Evolutionary conservation across 257 asterid species (phyloP).

Genomic region (Petrea volubilis): DNA sequence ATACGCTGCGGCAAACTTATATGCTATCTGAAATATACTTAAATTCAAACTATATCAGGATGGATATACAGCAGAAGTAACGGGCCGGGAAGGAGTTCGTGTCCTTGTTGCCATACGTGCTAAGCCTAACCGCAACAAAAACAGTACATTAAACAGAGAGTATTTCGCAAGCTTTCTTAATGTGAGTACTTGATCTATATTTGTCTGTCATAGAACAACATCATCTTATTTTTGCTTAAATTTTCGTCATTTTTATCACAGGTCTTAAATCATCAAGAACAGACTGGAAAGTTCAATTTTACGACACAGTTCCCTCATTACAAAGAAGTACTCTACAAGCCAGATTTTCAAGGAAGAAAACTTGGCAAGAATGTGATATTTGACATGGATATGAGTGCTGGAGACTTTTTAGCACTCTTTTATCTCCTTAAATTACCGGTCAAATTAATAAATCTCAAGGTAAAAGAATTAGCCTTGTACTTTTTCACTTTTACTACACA

Average conservation of each 20-base stretch:
- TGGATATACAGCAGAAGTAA: slow-evolving; percentile 62
- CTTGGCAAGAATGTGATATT: slow-evolving; percentile 71
- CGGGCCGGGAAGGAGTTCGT: slow-evolving; percentile 49
- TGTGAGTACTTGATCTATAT: slow-evolving; percentile 38
- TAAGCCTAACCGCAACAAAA: slow-evolving; percentile 52
- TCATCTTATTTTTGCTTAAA: background rate
- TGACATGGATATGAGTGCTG: slow-evolving; percentile 97
- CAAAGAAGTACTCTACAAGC: slow-evolving; percentile 52
- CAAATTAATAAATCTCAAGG: slow-evolving; percentile 76
- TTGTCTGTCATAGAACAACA: too few relatives aligned
- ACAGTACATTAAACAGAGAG: slow-evolving; percentile 50
- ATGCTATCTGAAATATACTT: too few relatives aligned
- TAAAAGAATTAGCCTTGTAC: slow-evolving; percentile 1
- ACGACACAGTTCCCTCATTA: slow-evolving; percentile 58
- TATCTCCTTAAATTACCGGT: slow-evolving; percentile 78
- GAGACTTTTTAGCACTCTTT: slow-evolving; percentile 84
- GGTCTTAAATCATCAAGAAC: slow-evolving; percentile 61
- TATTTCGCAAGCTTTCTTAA: slow-evolving; percentile 64
- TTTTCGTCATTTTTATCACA: slow-evolving; percentile 24
- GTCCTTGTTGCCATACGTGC: slow-evolving; percentile 85
- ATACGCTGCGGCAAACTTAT: too few relatives aligned
- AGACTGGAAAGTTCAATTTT: slow-evolving; percentile 67
- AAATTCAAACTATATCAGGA: slow-evolving; percentile 43
- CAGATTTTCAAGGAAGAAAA: slow-evolving; percentile 45
- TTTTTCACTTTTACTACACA: too few relatives aligned